Conservation (phyloP, 192 early-diverging fungal species). For the Mortierella alpina region DNA sequence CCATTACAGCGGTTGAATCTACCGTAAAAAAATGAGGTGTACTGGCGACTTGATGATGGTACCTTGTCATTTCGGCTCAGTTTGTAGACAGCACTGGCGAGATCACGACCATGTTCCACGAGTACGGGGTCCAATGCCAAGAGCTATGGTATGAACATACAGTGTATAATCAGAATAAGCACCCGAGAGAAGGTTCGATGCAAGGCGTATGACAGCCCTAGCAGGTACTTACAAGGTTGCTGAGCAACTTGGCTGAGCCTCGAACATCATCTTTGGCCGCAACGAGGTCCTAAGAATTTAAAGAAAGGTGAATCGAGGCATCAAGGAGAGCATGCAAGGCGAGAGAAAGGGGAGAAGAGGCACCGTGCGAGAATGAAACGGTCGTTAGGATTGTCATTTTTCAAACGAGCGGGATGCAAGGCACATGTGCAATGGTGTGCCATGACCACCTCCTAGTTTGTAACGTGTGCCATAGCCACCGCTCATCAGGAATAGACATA, state of each 20-base stretch:
- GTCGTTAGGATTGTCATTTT: too few species aligned
- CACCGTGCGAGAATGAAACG: background rate
- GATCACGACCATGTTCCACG: conserved; percentile 38
- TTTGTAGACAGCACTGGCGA: conserved; percentile 39
- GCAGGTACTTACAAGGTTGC: conserved; percentile 25
- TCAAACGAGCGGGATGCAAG: too few species aligned
- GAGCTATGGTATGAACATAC: conserved; percentile 5
- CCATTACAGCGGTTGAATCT: background rate
- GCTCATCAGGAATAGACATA: too few species aligned
- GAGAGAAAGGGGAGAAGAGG: background rate
- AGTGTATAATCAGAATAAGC: background rate
- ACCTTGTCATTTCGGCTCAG: conserved; percentile 43
- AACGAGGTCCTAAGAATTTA: conserved; percentile 19
- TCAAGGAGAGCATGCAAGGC: background rate
- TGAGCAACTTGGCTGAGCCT: conserved; percentile 5
- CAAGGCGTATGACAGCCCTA: background rate
- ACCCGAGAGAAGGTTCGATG: background rate
- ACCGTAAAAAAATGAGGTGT: background rate
- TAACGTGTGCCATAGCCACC: too few species aligned
- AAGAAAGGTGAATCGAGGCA: background rate
- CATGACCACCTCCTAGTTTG: too few species aligned
- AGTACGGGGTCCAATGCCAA: conserved; percentile 34
- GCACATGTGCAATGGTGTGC: too few species aligned
- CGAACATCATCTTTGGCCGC: conserved; percentile 21
- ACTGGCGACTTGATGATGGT: background rate